Evolutionary conservation across 1,284 basidiomycete genomes (phyloP).

Genomic region (Kalmanozyma brasiliensis): DNA sequence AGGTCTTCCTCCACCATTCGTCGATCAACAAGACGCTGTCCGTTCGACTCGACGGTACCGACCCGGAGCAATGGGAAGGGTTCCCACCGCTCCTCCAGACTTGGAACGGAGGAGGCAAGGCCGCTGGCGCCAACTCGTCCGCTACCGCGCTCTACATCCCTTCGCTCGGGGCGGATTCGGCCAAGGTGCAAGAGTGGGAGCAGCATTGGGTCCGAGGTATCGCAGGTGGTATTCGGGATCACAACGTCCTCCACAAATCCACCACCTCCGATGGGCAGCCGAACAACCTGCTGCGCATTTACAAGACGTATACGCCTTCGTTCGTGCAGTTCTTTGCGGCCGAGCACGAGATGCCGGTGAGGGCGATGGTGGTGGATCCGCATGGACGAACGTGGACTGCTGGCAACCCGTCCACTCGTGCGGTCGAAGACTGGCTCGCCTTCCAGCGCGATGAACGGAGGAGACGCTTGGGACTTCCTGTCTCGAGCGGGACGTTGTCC

Average conservation of each 20-base stretch:
- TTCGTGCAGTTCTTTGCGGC: conserved; percentile 47
- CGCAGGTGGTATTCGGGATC: conserved; percentile 27
- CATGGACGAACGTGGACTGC: conserved; percentile 51
- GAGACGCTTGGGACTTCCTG: conserved; percentile 21
- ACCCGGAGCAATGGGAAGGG: conserved; percentile 29
- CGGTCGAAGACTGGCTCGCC: conserved; percentile 38
- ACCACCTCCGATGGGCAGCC: conserved; percentile 8
- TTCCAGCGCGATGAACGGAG: conserved; percentile 27
- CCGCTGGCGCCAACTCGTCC: conserved; percentile 44
- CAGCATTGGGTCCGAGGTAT: conserved; percentile 57
- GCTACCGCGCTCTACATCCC: conserved; percentile 30
- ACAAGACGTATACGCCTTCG: conserved; percentile 51
- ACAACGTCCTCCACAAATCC: conserved; percentile 7
- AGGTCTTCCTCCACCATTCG: conserved; percentile 44
- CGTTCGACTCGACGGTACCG: conserved; percentile 32
- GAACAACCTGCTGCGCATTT: conserved; percentile 16
- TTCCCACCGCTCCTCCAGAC: conserved; percentile 46
- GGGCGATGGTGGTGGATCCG: conserved; percentile 42
- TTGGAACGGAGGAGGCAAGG: conserved; percentile 45
- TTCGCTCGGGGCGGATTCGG: conserved; percentile 7
- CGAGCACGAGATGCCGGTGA: conserved; percentile 22
- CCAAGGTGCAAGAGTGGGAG: conserved; percentile 49
- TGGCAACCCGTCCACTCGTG: conserved; percentile 26
- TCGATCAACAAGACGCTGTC: conserved; percentile 41
- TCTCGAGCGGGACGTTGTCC: conserved; percentile 1